Evolutionary conservation across 768 basidiomycete species (phyloP), one percentile per base, ranked within the genome.

Genomic region (Omphalotus guepiniiformis): DNA sequence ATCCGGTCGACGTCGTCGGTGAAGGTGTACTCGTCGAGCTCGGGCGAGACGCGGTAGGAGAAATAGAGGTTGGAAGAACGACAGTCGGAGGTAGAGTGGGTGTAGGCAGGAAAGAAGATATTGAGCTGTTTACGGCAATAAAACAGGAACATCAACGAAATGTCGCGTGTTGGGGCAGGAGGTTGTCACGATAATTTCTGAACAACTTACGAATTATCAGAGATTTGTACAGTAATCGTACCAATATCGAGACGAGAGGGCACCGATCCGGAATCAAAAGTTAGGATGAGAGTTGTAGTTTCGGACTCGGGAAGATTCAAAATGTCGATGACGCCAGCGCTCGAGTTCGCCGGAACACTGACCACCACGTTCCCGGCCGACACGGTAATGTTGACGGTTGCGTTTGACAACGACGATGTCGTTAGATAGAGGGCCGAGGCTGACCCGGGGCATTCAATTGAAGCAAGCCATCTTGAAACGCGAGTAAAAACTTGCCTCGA

Each of bases 331-430:
- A 67, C 57, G 19, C 61, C 64, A 26, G 71, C 58, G 6, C 70
- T 64, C 0, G 78, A 71, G 52, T 78, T 67, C 39, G 79, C 64
- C 18, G 55, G n/a, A 5, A 53, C 50, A 0, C 64, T 68, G 35
- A 73, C 53, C 3, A 65, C 55, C 2, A 50, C 55, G 13, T 53
- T 60, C 36, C 68, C 58, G n/a, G 72, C 65, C 4, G 75, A 72
- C 25, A 78, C 50, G 1, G 79, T 77, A 28, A 82, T 60, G 50
- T 80, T 80, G 48, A 75, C 63, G 16, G 70, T 74, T 2, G 79
- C 78, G 48, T 76, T 78, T 4, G 79, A 78, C 1, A 58, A 53
- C 11, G 64, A 42, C 1, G 73, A 71, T 11, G 76, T 73, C 9
- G 58, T 62, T 29, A 80, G 61, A 51, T 65, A 73, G 5, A 79